Base-by-base conservation (phyloP, 176 grass and related monocot species). In the Otatea glauca region DNA sequence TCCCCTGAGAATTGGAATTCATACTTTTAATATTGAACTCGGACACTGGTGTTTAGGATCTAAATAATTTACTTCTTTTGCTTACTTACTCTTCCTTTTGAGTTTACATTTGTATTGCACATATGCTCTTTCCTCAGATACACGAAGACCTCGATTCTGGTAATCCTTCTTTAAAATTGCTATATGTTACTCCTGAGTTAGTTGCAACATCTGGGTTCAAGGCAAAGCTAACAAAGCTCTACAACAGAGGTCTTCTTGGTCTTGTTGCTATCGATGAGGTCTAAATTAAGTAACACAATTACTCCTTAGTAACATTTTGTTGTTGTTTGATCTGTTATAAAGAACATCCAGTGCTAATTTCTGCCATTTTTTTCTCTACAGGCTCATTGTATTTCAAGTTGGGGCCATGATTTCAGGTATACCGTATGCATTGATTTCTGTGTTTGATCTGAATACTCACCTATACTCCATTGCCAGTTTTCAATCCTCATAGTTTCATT, bases 351-450 rank as follows among this genome's bases (percentile, higher is more conserved):
- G 43, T 75, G 44, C 61, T 83, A 85, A 81, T 54, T 78, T 77
- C 60, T 85, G n/a, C 75, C 44, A 37, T 32, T 59, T 16, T 59
- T 76, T 81, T 72, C 68, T 76, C 74, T 83, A 80, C 73, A 98
- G 96, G 96, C 96, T 89, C 93, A 98, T 51, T 98, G 96, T 79
- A 93, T 98, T 83, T 98, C 96, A 85, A 82, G 83, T 62, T 98
- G 96, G 96, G 96, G 96, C 72, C 96, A 98, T 70, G 91, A 98
- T 92, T 98, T 98, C 87, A 92, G 96, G 96, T 98, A 37, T 37
- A 37, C 2, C 3, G 35, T 37, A 64, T 63, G 55, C 53, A 25
- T 68, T 56, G 0, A 45, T 86, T 83, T 64, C 13, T 69, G 6
- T 80, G 44, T 70, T 70, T 81, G 48, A 55, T 88, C 25, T 71